Evolutionary conservation across 1,284 basidiomycete genomes (phyloP), one percentile per base, ranked within the genome.

Genomic region (Volvariella surrecta): DNA sequence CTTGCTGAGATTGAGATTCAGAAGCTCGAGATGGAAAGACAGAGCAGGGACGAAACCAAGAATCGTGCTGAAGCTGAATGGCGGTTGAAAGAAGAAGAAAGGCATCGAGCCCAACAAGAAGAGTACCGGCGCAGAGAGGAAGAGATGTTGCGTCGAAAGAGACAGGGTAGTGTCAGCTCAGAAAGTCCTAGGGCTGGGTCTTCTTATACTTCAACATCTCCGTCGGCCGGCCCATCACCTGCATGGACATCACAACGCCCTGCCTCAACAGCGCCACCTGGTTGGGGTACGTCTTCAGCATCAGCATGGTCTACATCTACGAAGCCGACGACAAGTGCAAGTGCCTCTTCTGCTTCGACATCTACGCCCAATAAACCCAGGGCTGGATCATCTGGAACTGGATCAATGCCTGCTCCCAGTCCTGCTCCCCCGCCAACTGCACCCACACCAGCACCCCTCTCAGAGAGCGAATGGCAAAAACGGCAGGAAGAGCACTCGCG

Each of bases 401-500:
- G 59, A 13, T 57, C 57, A 21, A 48, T 45, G 41, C 53, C 53
- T 34, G 50, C 50, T 50, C 50, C 47, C 45, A 53, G 37, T 40
- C 48, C 44, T 43, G 15, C 43, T 22, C 40, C 50, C 39, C 37
- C 24, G 21, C 45, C 42, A 32, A 37, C 48, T 11, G 43, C 10
- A 37, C 46, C 37, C 13, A 30, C 45, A 39, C 32, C 54, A 39
- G 41, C 54, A 16, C 52, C 56, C 30, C 8, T 59, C 20, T 60
- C 69, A n/a, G 70, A 76, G 48, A 62, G 62, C 1, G 76, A 78
- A 42, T 77, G 77, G 66, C 62, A 68, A 20, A 70, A 74, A 22
- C 70, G 72, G 9, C 76, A 80, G 49, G 71, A 68, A 20, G 77
- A 81, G 52, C 67, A 71, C 16, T 70, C 68, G 19, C 61, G 67